Conservation (phyloP, 352 stramenopile species). For the Globisporangium lucens region DNA sequence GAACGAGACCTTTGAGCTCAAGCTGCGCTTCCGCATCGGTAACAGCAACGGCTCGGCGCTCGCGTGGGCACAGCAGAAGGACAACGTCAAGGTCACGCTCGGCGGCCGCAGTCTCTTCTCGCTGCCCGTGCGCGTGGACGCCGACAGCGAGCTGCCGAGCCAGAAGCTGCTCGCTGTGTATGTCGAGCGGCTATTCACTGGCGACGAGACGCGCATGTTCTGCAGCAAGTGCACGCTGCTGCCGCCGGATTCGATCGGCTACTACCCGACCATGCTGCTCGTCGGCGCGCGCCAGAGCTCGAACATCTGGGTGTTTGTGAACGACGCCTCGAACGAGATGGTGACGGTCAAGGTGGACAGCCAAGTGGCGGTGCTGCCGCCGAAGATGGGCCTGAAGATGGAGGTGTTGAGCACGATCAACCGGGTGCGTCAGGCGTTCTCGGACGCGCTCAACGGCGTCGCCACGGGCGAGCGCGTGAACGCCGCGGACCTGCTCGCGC, state of each 20-base stretch:
- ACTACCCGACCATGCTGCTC: constrained; percentile 61
- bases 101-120: constrained; percentile 63
- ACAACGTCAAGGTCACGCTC: constrained; percentile 61
- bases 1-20: constrained; percentile 29
- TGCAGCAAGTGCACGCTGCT: constrained; percentile 78
- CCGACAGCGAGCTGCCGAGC: constrained; percentile 20
- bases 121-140: constrained; percentile 47
- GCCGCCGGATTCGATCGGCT: constrained; percentile 48
- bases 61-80: constrained; percentile 51
- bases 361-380: constrained; percentile 44
- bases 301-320: constrained; percentile 71
- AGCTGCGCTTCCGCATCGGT: constrained; percentile 44
- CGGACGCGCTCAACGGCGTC: constrained; percentile 43
- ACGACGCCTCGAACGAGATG: constrained; percentile 44
- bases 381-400: constrained; percentile 41
- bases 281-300: constrained; percentile 34
- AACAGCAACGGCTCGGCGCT: constrained; percentile 43
- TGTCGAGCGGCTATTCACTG: constrained; percentile 64
- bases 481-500: constrained; percentile 32
- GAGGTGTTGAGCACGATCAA: constrained; percentile 46
- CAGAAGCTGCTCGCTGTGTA: constrained; percentile 61
- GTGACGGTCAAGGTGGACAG: constrained; percentile 61
- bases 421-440: constrained; percentile 48
- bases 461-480: constrained; percentile 24
- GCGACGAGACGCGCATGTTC: constrained; percentile 76